Percentiles rank a stretch among this genome's conserved stretches.
Conservation (phyloP, 208 protist species). For the Leishmania major region DNA sequence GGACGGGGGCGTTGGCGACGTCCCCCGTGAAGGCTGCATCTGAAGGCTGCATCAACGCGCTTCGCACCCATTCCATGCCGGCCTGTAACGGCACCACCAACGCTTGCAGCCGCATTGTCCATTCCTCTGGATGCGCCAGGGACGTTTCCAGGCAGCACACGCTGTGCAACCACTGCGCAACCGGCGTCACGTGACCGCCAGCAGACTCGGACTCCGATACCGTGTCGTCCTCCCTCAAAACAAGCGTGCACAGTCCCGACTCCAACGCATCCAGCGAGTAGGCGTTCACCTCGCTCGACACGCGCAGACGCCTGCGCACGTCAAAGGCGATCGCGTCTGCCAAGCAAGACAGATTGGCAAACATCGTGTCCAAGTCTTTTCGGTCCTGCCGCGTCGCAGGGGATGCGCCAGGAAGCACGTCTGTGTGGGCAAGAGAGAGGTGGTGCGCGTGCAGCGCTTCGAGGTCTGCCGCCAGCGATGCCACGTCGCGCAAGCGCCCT, state of each 20-base stretch:
- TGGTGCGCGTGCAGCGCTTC: slow-evolving; percentile 28
- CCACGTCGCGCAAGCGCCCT: slow-evolving; percentile 20
- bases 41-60: background rate
- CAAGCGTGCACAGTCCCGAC: slow-evolving; percentile 64
- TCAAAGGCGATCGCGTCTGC: slow-evolving; percentile 45
- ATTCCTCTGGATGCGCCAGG: slow-evolving; percentile 11
- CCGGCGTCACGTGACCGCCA: background rate
- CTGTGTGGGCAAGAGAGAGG: slow-evolving; percentile 1
- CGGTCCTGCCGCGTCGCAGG: slow-evolving; percentile 47
- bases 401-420: slow-evolving; percentile 26
- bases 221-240: slow-evolving; percentile 29
- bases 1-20: background rate
- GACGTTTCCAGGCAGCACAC: slow-evolving; percentile 51
- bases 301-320: slow-evolving; percentile 64
- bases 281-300: slow-evolving; percentile 61
- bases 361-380: slow-evolving; percentile 41
- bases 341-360: slow-evolving; percentile 51
- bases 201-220: background rate
- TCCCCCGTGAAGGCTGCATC: background rate
- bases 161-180: slow-evolving; percentile 70
- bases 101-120: slow-evolving; percentile 23
- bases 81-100: slow-evolving; percentile 16
- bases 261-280: slow-evolving; percentile 60
- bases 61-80: slow-evolving; percentile 26
- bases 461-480: slow-evolving; percentile 26